Evolutionary conservation across 2,329 filamentous ascomycete species (phyloP).

Genomic region (Claviceps monticola): DNA sequence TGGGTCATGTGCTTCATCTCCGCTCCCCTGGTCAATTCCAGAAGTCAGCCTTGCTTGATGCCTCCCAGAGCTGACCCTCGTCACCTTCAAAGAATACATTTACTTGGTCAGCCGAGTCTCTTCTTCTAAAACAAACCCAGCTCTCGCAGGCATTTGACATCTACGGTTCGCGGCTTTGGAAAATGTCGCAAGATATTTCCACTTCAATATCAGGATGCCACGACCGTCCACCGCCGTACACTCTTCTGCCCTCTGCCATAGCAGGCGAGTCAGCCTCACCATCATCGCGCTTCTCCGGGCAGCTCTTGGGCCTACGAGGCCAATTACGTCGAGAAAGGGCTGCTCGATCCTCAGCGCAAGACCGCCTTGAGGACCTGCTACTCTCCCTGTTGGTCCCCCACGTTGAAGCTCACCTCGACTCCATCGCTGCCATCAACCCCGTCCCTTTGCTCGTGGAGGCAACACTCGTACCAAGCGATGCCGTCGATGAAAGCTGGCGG

Average conservation of each 20-base stretch:
- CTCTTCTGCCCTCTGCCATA: background rate
- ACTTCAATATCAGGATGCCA: background rate
- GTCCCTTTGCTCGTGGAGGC: slow-evolving; percentile 26
- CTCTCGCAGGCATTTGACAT: too few relatives aligned
- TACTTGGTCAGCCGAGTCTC: background rate
- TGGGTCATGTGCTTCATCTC: background rate
- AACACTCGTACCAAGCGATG: slow-evolving; percentile 29
- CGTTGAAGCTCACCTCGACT: slow-evolving; percentile 27
- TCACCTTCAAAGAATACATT: background rate
- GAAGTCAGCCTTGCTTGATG: background rate
- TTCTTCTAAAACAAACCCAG: background rate
- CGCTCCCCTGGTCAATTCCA: background rate
- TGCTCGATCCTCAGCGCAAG: slow-evolving; percentile 19
- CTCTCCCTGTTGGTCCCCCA: slow-evolving; percentile 26
- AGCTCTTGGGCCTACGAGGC: slow-evolving; percentile 22
- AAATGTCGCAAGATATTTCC: background rate
- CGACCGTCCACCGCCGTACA: slow-evolving; percentile 1
- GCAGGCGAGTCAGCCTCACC: background rate
- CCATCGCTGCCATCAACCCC: slow-evolving; percentile 20
- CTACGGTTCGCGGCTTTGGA: background rate
- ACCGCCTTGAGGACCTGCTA: slow-evolving; percentile 24
- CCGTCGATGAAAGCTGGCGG: slow-evolving; percentile 23
- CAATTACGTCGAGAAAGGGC: slow-evolving; percentile 23
- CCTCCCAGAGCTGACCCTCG: background rate
- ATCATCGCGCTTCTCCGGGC: slow-evolving; percentile 19